phyloP scores from a whole-genome alignment of 2,329 filamentous ascomycete species.

The Furcasterigmium sp. region DNA sequence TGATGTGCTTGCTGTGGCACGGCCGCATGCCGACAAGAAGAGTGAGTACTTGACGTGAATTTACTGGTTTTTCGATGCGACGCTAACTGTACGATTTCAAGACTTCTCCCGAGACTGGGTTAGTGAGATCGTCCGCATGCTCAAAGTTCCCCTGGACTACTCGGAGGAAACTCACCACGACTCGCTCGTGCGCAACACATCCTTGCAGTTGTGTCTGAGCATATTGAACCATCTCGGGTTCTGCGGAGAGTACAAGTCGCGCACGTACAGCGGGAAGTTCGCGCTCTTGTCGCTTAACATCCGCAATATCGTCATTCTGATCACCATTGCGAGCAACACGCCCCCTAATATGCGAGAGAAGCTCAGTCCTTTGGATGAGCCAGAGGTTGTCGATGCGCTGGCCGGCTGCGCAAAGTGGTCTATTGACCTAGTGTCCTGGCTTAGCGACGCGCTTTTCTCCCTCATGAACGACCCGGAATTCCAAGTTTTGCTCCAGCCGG shows the following conservation, averaged over 20 bases:
- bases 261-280: slow-evolving; percentile 66
- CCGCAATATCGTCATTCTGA: slow-evolving; percentile 62
- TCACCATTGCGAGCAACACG: slow-evolving; percentile 57
- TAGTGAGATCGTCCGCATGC: slow-evolving; percentile 60
- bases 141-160: slow-evolving; percentile 75
- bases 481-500: slow-evolving; percentile 40
- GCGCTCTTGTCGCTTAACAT: slow-evolving; percentile 71
- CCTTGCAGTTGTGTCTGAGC: slow-evolving; percentile 71
- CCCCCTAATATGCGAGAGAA: slow-evolving; percentile 49
- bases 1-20: slow-evolving; percentile 67
- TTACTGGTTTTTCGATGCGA: not conserved
- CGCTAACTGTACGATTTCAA: slow-evolving; percentile 17
- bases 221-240: slow-evolving; percentile 76
- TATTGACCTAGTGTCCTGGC: slow-evolving; percentile 62
- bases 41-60: slow-evolving; percentile 17
- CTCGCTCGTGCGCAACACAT: slow-evolving; percentile 64
- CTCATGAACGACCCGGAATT: slow-evolving; percentile 49
- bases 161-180: slow-evolving; percentile 70
- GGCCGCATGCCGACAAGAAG: slow-evolving; percentile 36
- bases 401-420: slow-evolving; percentile 76
- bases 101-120: slow-evolving; percentile 60
- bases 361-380: slow-evolving; percentile 58
- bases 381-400: slow-evolving; percentile 67
- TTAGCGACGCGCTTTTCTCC: slow-evolving; percentile 53
- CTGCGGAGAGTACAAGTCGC: slow-evolving; percentile 53